A percentile compares a stretch with the other conserved stretches of the same genome.
These are phyloP conservation scores for Cryptomeria japonica DNA, from an alignment of 75 land plant genomes.

Conservation along the genomic window DNA sequence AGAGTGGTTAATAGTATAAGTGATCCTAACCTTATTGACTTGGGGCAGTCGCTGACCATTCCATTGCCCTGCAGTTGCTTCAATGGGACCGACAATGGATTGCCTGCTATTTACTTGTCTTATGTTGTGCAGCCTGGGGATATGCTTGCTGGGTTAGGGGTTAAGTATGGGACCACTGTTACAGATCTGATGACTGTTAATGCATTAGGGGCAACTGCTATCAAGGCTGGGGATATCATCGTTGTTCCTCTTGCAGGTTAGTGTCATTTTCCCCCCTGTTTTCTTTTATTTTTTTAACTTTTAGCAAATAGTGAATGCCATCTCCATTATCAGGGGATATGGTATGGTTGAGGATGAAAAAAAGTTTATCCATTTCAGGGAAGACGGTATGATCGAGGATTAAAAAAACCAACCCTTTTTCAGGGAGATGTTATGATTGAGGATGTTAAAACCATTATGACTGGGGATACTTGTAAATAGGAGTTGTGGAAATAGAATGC, in stretches of 20 bases:
- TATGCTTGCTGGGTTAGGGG: constrained; percentile 44
- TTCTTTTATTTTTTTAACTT: background rate
- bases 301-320: too few species aligned
- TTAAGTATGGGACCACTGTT: constrained; percentile 37
- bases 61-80: constrained; percentile 80
- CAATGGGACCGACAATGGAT: constrained; percentile 47
- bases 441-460: too few species aligned
- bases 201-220: constrained; percentile 47
- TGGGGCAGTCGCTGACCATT: constrained; percentile 44
- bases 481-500: too few species aligned
- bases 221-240: constrained; percentile 61
- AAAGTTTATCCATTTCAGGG: background rate
- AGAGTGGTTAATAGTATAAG: constrained; percentile 44
- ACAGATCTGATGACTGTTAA: constrained; percentile 72
- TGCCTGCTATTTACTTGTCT: constrained; percentile 56
- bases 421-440: too few species aligned
- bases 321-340: background rate
- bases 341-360: background rate
- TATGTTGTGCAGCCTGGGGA: constrained; percentile 60
- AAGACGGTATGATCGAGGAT: too few species aligned
- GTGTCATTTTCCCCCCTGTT: background rate
- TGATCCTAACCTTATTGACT: constrained; percentile 39
- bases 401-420: too few species aligned
- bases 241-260: constrained; percentile 69
- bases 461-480: too few species aligned